phyloP scores from a whole-genome alignment of 2,329 filamentous ascomycete species.

The Aureobasidium sp. region DNA sequence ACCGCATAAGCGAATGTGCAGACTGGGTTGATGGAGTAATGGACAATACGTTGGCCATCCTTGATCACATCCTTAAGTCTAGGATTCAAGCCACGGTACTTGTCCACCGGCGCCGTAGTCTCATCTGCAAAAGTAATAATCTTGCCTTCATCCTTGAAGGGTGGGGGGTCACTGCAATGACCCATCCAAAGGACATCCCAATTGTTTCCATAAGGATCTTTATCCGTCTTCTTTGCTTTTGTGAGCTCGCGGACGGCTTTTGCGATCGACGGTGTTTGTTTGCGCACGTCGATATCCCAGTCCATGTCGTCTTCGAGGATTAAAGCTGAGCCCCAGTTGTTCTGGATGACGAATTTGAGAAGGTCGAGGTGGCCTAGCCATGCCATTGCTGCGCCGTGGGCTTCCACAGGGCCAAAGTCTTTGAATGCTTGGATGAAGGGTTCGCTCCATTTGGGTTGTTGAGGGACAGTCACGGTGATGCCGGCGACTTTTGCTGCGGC shows the following conservation, averaged over 20 bases:
- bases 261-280: slow-evolving; percentile 24
- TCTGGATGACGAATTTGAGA: slow-evolving; percentile 22
- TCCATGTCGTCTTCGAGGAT: slow-evolving; percentile 32
- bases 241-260: slow-evolving; percentile 25
- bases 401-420: slow-evolving; percentile 13
- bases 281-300: slow-evolving; percentile 28
- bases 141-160: slow-evolving; percentile 11
- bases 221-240: slow-evolving; percentile 12
- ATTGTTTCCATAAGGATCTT: slow-evolving; percentile 22
- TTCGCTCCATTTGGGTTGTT: slow-evolving; percentile 24
- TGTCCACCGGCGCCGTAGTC: slow-evolving; percentile 15
- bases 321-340: slow-evolving; percentile 19
- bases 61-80: slow-evolving; percentile 16
- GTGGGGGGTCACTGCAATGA: slow-evolving; percentile 25
- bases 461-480: slow-evolving; percentile 25
- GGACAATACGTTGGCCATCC: slow-evolving; percentile 21
- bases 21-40: slow-evolving; percentile 19
- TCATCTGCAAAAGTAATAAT: slow-evolving; percentile 17
- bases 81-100: slow-evolving; percentile 21
- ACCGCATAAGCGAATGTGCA: slow-evolving; percentile 27
- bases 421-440: slow-evolving; percentile 23
- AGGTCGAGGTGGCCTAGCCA: slow-evolving; percentile 27
- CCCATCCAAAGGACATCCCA: slow-evolving; percentile 34
- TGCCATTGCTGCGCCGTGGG: slow-evolving; percentile 16
- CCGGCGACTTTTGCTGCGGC: slow-evolving; percentile 27